These are phyloP conservation scores for Paecilomyces niveus DNA, from an alignment of 2,329 filamentous ascomycete species.

Conservation along the genomic window DNA sequence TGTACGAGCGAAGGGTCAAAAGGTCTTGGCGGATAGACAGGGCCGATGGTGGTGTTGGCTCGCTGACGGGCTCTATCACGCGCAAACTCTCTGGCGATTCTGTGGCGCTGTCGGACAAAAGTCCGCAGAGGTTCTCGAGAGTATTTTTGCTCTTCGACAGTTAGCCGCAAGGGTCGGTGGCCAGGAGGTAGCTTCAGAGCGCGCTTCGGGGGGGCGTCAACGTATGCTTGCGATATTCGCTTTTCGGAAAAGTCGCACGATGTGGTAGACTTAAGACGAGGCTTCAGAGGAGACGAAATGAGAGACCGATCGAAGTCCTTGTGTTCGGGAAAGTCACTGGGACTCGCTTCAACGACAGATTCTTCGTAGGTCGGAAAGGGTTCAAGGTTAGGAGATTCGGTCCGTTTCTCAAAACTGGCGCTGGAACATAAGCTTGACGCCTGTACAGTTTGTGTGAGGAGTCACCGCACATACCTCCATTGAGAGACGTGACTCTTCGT, in stretches of 20 bases:
- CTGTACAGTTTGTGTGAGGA: not conserved
- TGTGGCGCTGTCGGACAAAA: not conserved
- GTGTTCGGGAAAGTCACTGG: not conserved
- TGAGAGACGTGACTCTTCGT: not conserved
- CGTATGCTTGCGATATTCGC: not conserved
- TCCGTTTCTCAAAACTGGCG: not conserved
- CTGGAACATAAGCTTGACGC: not conserved
- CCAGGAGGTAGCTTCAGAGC: not conserved
- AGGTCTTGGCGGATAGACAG: conserved; percentile 37
- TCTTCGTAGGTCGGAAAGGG: not conserved
- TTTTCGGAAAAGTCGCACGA: not conserved
- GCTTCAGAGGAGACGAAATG: not conserved
- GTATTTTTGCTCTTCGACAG: not conserved
- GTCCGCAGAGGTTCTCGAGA: not conserved
- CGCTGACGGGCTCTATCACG: conserved; percentile 28
- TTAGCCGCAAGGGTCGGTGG: not conserved
- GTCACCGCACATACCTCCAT: not conserved
- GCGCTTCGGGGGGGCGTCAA: not conserved
- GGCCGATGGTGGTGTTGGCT: conserved; percentile 47
- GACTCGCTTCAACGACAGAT: not conserved
- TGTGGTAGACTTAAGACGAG: not conserved
- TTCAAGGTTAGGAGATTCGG: not conserved
- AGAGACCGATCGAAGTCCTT: not conserved
- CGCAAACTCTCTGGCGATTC: not conserved
- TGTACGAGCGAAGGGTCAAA: not conserved